Evolutionary conservation across 2,329 filamentous ascomycete genomes (phyloP).

Genomic region (Tolypocladium nubicola): DNA sequence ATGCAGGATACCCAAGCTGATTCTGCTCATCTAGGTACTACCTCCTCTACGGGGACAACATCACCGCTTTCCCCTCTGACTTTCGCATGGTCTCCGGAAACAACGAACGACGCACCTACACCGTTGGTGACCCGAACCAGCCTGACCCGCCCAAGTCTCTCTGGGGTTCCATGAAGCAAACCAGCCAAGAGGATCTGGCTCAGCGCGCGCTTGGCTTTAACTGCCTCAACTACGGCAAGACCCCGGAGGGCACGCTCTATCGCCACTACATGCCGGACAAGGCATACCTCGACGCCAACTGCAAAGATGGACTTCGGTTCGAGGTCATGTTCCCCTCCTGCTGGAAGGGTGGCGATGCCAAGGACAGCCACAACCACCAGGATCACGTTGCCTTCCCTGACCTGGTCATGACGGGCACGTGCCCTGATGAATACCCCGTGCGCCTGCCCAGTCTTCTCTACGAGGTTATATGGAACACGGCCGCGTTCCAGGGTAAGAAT

Average conservation of each 20-base stretch:
- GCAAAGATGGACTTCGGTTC: conserved; percentile 68
- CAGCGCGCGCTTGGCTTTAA: conserved; percentile 91
- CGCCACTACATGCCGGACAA: conserved; percentile 78
- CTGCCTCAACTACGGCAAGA: conserved; percentile 69
- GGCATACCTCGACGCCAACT: conserved; percentile 68
- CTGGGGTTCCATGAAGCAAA: conserved; percentile 56
- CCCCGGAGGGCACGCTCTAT: conserved; percentile 62
- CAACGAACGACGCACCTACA: conserved; percentile 57
- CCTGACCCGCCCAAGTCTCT: conserved; percentile 55
- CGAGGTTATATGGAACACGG: conserved; percentile 76
- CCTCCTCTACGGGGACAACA: conserved; percentile 54
- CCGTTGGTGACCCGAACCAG: conserved; percentile 53
- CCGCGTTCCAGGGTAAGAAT: conserved; percentile 46
- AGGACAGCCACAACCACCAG: conserved; percentile 44
- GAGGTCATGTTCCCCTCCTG: conserved; percentile 86
- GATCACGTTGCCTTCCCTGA: conserved; percentile 69
- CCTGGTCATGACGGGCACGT: conserved; percentile 64
- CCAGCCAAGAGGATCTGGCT: conserved; percentile 54
- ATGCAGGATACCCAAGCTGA: background rate
- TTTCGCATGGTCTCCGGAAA: conserved; percentile 80
- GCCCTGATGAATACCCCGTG: conserved; percentile 57
- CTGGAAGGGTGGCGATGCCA: conserved; percentile 66
- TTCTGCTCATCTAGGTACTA: conserved; percentile 59
- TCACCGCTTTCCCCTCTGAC: conserved; percentile 63
- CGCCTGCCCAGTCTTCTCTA: conserved; percentile 69